Conservation (phyloP, 176 grass and related monocot species). For the Oryza longistaminata region DNA sequence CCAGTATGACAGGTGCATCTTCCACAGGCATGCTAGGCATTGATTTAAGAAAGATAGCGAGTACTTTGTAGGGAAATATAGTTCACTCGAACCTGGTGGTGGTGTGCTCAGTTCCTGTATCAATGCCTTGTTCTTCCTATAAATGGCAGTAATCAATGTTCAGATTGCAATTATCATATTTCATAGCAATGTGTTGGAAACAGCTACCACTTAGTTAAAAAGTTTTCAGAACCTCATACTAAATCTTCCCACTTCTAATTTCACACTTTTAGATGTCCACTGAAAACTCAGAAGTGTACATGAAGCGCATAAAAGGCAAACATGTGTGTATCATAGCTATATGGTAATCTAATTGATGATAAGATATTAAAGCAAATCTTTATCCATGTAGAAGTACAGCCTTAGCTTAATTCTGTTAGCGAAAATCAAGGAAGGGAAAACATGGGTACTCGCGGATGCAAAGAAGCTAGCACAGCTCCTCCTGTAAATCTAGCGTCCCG, state of each 20-base stretch:
- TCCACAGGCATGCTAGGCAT: conserved; percentile 50
- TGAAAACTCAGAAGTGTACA: neutral
- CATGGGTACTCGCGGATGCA: no score
- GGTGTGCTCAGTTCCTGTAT: conserved; percentile 44
- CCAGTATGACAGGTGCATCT: conserved; percentile 48
- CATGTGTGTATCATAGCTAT: neutral
- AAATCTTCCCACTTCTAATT: neutral
- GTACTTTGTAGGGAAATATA: conserved; percentile 42
- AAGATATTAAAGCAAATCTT: neutral
- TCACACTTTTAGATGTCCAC: neutral
- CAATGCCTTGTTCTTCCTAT: conserved; percentile 46
- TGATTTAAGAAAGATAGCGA: conserved; percentile 40
- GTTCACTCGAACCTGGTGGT: conserved; percentile 20
- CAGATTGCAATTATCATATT: neutral
- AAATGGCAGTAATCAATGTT: neutral
- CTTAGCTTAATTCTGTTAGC: no score
- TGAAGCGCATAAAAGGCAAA: neutral
- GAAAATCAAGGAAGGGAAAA: no score
- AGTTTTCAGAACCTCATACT: neutral
- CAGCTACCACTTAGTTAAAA: neutral
- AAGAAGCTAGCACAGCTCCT: no score
- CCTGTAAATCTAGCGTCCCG: no score
- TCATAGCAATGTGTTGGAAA: no score
- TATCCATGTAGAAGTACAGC: neutral
- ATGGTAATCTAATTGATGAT: neutral